Evolutionary conservation across 371 early-diverging fungal genomes (phyloP).

Genomic region (Dichotomocladium elegans): DNA sequence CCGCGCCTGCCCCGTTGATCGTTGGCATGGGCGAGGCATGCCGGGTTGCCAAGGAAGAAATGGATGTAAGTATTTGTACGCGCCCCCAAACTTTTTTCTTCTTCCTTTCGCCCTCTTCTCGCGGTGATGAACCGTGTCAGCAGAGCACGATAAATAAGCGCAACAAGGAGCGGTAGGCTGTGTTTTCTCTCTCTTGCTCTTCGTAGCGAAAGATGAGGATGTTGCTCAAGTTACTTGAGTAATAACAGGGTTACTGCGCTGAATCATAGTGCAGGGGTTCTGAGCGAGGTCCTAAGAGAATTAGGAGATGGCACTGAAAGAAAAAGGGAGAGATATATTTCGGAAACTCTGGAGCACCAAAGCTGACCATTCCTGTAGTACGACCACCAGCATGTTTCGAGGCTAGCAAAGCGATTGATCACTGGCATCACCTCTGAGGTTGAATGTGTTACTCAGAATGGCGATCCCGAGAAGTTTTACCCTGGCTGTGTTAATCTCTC

Average conservation of each 20-base stretch:
- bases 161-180: slow-evolving; percentile 26
- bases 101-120: background rate
- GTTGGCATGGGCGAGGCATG: slow-evolving; percentile 98
- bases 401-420: slow-evolving; percentile 78
- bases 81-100: too few relatives aligned
- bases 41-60: slow-evolving; percentile 82
- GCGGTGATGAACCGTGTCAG: slow-evolving; percentile 16
- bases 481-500: slow-evolving; percentile 98
- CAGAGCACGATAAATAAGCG: slow-evolving; percentile 20
- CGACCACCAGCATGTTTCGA: slow-evolving; percentile 73
- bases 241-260: slow-evolving; percentile 29
- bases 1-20: slow-evolving; percentile 93
- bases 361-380: slow-evolving; percentile 45
- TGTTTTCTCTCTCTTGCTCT: slow-evolving; percentile 4
- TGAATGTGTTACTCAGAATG: slow-evolving; percentile 85
- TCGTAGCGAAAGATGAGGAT: background rate
- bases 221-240: background rate
- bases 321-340: slow-evolving; percentile 18
- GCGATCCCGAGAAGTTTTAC: slow-evolving; percentile 77
- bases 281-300: too few relatives aligned
- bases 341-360: background rate
- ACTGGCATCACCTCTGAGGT: slow-evolving; percentile 76
- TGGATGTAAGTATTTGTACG: slow-evolving; percentile 73
- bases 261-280: slow-evolving; percentile 69
- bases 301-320: too few relatives aligned